Evolutionary conservation across 768 basidiomycete genomes (phyloP), one percentile per base, ranked within the genome.

Genomic region (Naematelia aurantialba): DNA sequence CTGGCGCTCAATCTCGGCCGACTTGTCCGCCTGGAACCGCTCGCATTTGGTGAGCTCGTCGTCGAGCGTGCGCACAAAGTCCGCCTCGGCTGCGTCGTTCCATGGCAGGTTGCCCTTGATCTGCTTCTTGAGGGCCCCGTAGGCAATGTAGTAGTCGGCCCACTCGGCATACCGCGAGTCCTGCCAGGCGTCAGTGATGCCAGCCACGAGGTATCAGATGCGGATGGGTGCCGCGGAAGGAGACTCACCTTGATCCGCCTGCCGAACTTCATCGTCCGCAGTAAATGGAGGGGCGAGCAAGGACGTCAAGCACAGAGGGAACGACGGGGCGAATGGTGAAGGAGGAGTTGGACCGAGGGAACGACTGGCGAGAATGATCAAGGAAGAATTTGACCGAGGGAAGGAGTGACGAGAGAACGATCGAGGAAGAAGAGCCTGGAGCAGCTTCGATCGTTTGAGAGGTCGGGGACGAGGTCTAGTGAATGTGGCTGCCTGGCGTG

Each of bases 21-120:
- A 71, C 84, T 96, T 98, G 30, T 81, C 79, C 73, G 86, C 89
- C 75, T 98, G 94, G 73, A 98, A 98, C 70, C 87, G 86, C 67
- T 93, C 87, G 45, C 97, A 86, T 79, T 98, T 98, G 71, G 92
- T 89, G 29, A 98, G 82, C 79, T 98, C 92, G 59, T 80, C 81
- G 69, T 89, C 87, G 55, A 97, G 84, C 80, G 87, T 83, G 45
- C 72, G 76, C 11, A 85, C 87, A 72, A 98, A 98, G 42, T 88
- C 85, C 30, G 81, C 80, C 78, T 98, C 94, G 74, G 96, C 91
- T 13, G 81, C 78, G 46, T 84, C 83, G 29, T 81, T 83, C 94
- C 94, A 97, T 46, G 84, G 87, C 29, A 83, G 80, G 50, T 76
- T 60, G 45, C 87, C 88, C 81, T 97, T 96, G 66, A 98, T 84